These are phyloP conservation scores for Fraxinus velutina DNA, from an alignment of 305 asterid genomes.

Conservation along the genomic window DNA sequence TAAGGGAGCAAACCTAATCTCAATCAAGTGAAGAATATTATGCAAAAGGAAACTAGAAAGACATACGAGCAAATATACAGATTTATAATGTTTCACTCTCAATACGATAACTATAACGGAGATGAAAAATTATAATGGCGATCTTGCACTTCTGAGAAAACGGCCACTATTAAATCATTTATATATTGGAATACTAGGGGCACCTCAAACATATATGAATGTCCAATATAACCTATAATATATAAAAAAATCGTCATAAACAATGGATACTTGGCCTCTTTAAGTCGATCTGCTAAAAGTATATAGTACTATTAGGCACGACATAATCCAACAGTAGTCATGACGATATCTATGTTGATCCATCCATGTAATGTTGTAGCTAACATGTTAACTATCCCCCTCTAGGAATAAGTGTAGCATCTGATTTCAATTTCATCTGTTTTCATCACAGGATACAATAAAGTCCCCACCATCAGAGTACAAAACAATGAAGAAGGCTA, in stretches of 20 bases:
- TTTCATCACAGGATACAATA: background rate
- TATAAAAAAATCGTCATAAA: no score
- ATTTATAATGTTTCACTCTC: background rate
- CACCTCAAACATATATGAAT: background rate
- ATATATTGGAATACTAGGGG: background rate
- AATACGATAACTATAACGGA: background rate
- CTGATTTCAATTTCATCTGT: constrained; percentile 10
- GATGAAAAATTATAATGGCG: background rate
- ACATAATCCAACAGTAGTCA: no score
- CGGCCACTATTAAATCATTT: background rate
- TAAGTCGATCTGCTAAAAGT: no score
- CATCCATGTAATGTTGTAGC: background rate
- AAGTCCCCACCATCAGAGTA: background rate
- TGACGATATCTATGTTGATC: background rate
- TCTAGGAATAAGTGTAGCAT: constrained; percentile 25
- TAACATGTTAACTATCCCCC: background rate
- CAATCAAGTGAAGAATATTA: background rate
- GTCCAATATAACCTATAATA: no score
- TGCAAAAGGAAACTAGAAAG: background rate
- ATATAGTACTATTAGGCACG: no score
- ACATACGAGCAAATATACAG: background rate
- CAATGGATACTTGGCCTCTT: background rate
- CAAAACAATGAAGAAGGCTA: constrained; percentile 6
- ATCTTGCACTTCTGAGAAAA: background rate
- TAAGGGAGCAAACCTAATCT: background rate